phyloP scores from a whole-genome alignment of 129 eudicot genomes.

The Centaurea solstitialis region DNA sequence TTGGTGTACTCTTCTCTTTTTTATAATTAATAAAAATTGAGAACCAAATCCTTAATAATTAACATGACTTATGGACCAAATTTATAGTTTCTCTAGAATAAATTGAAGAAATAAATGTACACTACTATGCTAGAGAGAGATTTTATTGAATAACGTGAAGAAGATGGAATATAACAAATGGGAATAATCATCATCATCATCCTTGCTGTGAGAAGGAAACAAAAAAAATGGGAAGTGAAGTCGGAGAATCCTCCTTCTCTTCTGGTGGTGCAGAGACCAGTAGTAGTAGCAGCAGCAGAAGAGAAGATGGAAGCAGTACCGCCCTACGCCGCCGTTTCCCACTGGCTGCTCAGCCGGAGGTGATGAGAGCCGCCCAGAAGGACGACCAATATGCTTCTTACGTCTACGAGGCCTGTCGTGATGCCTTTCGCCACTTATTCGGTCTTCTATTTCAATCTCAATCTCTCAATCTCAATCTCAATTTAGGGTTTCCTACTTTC shows the following conservation, averaged over 20 bases:
- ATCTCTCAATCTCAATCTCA: constrained; percentile 10
- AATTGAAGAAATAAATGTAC: no score
- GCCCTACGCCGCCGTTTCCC: constrained; percentile 53
- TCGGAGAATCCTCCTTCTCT: constrained; percentile 45
- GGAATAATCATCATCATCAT: neutral
- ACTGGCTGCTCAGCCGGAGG: constrained; percentile 93
- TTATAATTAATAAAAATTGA: no score
- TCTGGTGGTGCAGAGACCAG: constrained; percentile 29
- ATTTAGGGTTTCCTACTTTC: constrained; percentile 12
- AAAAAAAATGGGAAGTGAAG: constrained; percentile 31
- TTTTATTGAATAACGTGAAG: no score
- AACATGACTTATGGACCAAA: no score
- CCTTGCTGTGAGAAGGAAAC: constrained; percentile 6
- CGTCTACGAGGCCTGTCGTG: constrained; percentile 97
- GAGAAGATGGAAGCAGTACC: constrained; percentile 32
- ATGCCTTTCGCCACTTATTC: constrained; percentile 94
- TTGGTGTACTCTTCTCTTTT: no score
- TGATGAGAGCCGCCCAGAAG: constrained; percentile 98
- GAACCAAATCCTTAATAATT: no score
- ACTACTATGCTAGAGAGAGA: no score
- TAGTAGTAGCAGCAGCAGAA: constrained; percentile 23
- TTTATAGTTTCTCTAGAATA: no score
- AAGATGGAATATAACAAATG: constrained; percentile 12
- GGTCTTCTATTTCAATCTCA: constrained; percentile 50
- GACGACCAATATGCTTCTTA: constrained; percentile 96